Evolutionary conservation across 139 green algal species (phyloP).

Genomic region (Gonium pectorale): DNA sequence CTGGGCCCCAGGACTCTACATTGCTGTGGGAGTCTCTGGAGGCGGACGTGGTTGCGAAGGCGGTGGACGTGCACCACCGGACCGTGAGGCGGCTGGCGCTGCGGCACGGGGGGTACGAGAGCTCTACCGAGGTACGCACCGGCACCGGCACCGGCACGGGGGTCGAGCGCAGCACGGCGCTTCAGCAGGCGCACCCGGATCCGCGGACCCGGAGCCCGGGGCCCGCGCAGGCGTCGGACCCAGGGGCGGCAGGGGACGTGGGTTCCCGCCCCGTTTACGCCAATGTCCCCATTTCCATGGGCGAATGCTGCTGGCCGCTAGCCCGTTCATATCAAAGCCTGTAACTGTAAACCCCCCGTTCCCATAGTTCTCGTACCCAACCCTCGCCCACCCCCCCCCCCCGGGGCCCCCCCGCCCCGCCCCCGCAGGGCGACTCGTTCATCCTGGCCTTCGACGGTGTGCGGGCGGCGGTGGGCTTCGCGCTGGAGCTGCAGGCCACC

Average conservation of each 20-base stretch:
- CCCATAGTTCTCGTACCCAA: not conserved
- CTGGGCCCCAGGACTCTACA: conserved; percentile 38
- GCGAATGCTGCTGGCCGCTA: too few relatives aligned
- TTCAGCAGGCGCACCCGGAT: too few relatives aligned
- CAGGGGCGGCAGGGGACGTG: too few relatives aligned
- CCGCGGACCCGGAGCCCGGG: too few relatives aligned
- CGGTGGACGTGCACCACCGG: conserved; percentile 51
- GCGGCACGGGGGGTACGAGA: conserved; percentile 56
- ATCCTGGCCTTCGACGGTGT: conserved; percentile 38
- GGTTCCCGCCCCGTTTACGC: too few relatives aligned
- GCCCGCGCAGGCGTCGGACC: too few relatives aligned
- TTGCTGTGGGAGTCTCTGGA: conserved; percentile 45
- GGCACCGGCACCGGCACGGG: too few relatives aligned
- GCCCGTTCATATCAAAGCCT: too few relatives aligned
- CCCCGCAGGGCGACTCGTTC: conserved; percentile 27
- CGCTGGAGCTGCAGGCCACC: conserved; percentile 24
- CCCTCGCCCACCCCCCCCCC: not conserved
- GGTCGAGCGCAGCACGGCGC: too few relatives aligned
- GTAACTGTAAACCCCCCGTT: too few relatives aligned
- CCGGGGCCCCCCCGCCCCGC: too few relatives aligned
- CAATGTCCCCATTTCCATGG: too few relatives aligned
- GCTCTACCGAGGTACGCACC: conserved; percentile 46
- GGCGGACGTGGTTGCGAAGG: conserved; percentile 31
- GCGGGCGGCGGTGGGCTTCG: conserved; percentile 2
- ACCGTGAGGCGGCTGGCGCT: conserved; percentile 42